These are phyloP conservation scores for Tolypocladium nubicola DNA, from an alignment of 2,329 filamentous ascomycete species.

Conservation along the genomic window DNA sequence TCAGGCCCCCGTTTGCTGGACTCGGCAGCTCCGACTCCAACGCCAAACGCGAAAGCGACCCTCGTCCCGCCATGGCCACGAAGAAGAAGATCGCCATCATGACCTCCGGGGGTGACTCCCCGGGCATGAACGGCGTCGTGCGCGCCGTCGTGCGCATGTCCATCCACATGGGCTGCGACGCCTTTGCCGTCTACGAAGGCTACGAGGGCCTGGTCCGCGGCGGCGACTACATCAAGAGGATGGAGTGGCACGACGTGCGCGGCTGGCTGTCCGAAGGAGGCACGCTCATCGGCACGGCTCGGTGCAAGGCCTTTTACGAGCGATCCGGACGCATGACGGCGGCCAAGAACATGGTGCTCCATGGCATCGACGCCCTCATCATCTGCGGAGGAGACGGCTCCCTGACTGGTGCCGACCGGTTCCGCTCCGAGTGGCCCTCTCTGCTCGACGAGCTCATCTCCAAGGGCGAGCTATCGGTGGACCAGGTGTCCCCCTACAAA, in stretches of 20 bases:
- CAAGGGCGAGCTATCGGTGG: slow-evolving; percentile 56
- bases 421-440: slow-evolving; percentile 84
- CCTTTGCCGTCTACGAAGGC: slow-evolving; percentile 80
- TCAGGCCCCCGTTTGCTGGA: slow-evolving; percentile 4
- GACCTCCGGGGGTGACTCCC: slow-evolving; percentile 90
- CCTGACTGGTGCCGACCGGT: slow-evolving; percentile 88
- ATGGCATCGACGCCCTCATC: slow-evolving; percentile 90
- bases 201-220: slow-evolving; percentile 92
- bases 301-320: slow-evolving; percentile 88
- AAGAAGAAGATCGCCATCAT: slow-evolving; percentile 75
- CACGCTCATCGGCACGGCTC: slow-evolving; percentile 89
- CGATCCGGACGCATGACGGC: slow-evolving; percentile 72
- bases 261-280: slow-evolving; percentile 91
- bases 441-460: slow-evolving; percentile 76
- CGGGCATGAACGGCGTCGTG: slow-evolving; percentile 89
- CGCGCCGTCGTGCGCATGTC: slow-evolving; percentile 86
- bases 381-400: slow-evolving; percentile 97
- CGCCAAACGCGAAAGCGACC: neutral
- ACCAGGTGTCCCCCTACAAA: slow-evolving; percentile 66
- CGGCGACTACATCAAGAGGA: slow-evolving; percentile 75
- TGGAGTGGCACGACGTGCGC: slow-evolving; percentile 88
- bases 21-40: neutral
- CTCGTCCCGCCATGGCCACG: slow-evolving; percentile 25
- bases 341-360: slow-evolving; percentile 87
- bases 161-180: slow-evolving; percentile 72